Percentiles rank a stretch among this genome's conserved stretches.
Evolutionary conservation across 352 stramenopile species (phyloP).

Genomic region (Phytophthora sansomeana): DNA sequence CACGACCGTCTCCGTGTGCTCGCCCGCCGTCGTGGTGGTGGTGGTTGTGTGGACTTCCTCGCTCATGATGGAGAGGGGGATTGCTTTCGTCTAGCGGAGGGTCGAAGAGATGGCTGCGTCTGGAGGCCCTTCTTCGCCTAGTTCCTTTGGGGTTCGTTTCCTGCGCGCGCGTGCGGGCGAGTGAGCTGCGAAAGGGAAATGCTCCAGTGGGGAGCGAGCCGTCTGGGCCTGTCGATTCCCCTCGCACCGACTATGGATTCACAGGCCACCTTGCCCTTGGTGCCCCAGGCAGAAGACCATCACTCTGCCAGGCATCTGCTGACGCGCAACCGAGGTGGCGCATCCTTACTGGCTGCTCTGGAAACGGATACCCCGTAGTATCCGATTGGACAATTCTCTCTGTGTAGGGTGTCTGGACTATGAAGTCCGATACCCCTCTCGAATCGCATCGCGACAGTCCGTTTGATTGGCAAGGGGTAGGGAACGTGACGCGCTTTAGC

Average conservation of each 20-base stretch:
- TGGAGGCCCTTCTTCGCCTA: constrained; percentile 21
- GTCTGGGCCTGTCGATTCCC: constrained; percentile 40
- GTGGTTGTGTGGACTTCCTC: constrained; percentile 43
- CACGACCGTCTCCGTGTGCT: constrained; percentile 38
- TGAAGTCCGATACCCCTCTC: neutral
- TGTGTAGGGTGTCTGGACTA: neutral
- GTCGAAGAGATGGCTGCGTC: constrained; percentile 17
- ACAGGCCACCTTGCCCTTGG: neutral
- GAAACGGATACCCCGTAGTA: neutral
- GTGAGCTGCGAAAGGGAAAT: constrained; percentile 44
- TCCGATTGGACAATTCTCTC: neutral
- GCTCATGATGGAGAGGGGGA: constrained; percentile 35
- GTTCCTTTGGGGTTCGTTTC: constrained; percentile 11
- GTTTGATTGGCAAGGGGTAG: neutral
- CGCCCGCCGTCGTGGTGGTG: constrained; percentile 25
- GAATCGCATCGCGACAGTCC: neutral
- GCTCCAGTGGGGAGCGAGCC: constrained; percentile 25
- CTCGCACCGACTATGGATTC: constrained; percentile 31
- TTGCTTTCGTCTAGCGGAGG: constrained; percentile 19
- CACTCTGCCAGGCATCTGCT: constrained; percentile 34
- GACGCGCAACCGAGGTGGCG: constrained; percentile 31
- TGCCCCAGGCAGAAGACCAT: constrained; percentile 31
- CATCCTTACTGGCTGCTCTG: constrained; percentile 7
- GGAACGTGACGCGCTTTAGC: constrained; percentile 37
- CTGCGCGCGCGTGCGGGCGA: constrained; percentile 11